Conservation (phyloP, 768 basidiomycete species). For the Boletus reticuloceps region DNA sequence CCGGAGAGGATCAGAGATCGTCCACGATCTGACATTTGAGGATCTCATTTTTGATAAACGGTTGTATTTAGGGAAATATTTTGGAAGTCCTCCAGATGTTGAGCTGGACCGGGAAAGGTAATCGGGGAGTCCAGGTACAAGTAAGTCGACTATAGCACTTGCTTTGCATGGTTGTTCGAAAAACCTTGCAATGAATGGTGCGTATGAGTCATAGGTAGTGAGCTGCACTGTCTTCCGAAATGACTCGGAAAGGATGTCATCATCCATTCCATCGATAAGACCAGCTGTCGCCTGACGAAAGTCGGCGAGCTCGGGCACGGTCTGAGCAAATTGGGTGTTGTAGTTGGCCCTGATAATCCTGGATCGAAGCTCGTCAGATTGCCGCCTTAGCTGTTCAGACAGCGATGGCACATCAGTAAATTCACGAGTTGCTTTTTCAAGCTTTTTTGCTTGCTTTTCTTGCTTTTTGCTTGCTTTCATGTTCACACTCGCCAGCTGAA, state of each 20-base stretch:
- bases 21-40: background rate
- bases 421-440: too few relatives aligned
- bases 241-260: background rate
- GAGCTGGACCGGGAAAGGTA: slow-evolving; percentile 11
- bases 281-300: background rate
- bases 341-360: background rate
- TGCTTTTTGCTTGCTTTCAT: too few relatives aligned
- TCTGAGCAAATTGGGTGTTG: background rate
- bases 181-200: slow-evolving; percentile 7
- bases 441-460: too few relatives aligned
- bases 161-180: slow-evolving; percentile 2
- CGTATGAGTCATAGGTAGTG: slow-evolving; percentile 13
- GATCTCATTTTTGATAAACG: background rate
- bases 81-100: slow-evolving; percentile 14
- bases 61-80: slow-evolving; percentile 11
- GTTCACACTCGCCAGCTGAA: too few relatives aligned
- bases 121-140: slow-evolving; percentile 2
- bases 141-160: background rate
- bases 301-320: background rate
- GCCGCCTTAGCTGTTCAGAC: background rate
- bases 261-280: background rate
- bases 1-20: background rate
- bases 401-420: too few relatives aligned
- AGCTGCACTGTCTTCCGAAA: slow-evolving; percentile 8
- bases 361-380: background rate